phyloP scores from a whole-genome alignment of 2,329 filamentous ascomycete species.

The Cladosporium sp. region DNA sequence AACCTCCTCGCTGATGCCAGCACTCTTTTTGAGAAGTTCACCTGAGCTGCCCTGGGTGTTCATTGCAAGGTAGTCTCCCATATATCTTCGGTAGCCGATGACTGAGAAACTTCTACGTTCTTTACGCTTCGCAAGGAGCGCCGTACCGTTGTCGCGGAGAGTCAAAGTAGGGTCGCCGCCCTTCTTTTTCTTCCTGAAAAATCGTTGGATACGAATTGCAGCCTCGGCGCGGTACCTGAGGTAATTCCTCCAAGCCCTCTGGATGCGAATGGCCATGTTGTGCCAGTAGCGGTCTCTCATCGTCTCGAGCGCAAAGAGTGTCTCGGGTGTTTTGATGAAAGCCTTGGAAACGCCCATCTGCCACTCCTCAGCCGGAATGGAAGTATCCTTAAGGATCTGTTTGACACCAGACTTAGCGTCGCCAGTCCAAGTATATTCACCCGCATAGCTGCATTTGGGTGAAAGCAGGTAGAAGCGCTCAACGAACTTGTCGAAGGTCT shows the following conservation, averaged over 20 bases:
- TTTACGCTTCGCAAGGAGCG: conserved; percentile 77
- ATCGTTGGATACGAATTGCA: conserved; percentile 88
- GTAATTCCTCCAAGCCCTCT: conserved; percentile 96
- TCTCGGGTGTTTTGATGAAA: conserved; percentile 98
- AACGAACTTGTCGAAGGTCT: conserved; percentile 97
- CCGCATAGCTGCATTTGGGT: conserved; percentile 91
- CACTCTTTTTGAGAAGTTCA: conserved; percentile 73
- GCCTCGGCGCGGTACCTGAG: conserved; percentile 89
- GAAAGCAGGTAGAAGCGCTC: conserved; percentile 96
- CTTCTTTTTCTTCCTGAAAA: conserved; percentile 85
- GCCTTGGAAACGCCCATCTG: conserved; percentile 97
- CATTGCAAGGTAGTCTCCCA: conserved; percentile 92
- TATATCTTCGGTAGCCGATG: conserved; percentile 84
- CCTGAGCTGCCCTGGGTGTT: conserved; percentile 79
- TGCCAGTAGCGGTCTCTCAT: conserved; percentile 99
- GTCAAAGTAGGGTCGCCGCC: conserved; percentile 87
- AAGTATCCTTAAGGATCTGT: conserved; percentile 94
- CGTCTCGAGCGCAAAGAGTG: conserved; percentile 91
- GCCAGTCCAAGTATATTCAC: conserved; percentile 94
- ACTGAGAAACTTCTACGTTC: conserved; percentile 90
- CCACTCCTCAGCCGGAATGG: conserved; percentile 92
- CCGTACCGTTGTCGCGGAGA: conserved; percentile 85
- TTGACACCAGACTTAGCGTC: conserved; percentile 83
- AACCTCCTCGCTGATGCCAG: conserved; percentile 71
- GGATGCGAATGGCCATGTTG: conserved; percentile 98